Percentiles rank a stretch among this genome's conserved stretches.
phyloP scores from a whole-genome alignment of 139 green algal genomes.

The Coelastrella sp. region DNA sequence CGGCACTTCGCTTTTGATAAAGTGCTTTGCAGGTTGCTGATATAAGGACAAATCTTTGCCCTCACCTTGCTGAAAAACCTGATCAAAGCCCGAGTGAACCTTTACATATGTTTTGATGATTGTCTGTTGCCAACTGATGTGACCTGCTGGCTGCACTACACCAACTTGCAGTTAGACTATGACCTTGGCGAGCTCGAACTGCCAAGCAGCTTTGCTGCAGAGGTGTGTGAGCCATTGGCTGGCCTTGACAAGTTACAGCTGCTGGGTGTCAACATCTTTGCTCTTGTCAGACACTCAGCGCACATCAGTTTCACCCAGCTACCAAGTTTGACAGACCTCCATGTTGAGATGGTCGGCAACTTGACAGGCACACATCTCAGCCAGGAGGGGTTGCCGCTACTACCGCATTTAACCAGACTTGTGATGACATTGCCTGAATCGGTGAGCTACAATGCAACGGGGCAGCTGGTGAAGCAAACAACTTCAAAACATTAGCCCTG shows the following conservation, averaged over 20 bases:
- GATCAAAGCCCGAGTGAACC: no score
- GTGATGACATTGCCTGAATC: conserved; percentile 14
- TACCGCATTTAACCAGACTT: conserved; percentile 17
- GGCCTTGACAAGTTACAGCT: not conserved
- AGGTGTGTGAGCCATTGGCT: conserved; percentile 2
- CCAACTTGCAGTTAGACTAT: conserved; percentile 8
- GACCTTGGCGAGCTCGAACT: conserved; percentile 13
- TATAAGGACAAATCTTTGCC: no score
- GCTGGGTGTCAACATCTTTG: conserved; percentile 22
- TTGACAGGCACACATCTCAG: not conserved
- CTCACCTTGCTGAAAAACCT: no score
- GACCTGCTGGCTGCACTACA: no score
- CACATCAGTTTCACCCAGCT: not conserved
- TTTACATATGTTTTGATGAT: no score
- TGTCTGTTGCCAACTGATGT: no score
- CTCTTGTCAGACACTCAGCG: conserved; percentile 17
- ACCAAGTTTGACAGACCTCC: not conserved
- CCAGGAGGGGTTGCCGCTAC: not conserved
- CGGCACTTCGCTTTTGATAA: no score
- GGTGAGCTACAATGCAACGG: no score
- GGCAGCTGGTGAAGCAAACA: no score
- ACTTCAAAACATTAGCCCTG: no score
- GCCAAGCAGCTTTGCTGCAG: not conserved
- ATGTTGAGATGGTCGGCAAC: conserved; percentile 31
- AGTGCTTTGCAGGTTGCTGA: no score